These are phyloP conservation scores for Syzygium syzygioides DNA, from an alignment of 441 rosid genomes.

Conservation along the genomic window DNA sequence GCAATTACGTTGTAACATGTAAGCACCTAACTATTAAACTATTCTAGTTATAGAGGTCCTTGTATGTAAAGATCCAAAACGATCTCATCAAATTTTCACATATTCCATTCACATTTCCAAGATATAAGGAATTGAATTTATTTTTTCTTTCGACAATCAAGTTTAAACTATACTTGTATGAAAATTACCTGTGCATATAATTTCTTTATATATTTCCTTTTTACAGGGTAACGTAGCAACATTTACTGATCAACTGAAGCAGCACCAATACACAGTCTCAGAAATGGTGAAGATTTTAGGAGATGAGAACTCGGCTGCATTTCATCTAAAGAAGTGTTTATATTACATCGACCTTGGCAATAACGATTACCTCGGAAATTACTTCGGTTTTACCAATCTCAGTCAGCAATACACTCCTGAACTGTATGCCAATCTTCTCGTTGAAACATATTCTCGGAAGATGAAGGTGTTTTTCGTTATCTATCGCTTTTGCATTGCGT, in stretches of 20 bases:
- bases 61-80: too few species aligned
- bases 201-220: background rate
- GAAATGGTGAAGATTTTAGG: background rate
- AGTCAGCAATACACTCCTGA: constrained; percentile 6
- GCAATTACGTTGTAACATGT: background rate
- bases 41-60: background rate
- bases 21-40: background rate
- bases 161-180: too few species aligned
- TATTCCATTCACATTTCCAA: too few species aligned
- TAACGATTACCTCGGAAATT: constrained; percentile 14
- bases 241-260: background rate
- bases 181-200: background rate
- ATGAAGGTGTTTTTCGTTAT: background rate
- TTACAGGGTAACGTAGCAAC: background rate
- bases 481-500: background rate
- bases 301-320: background rate
- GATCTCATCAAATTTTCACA: too few species aligned
- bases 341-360: constrained; percentile 6
- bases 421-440: constrained; percentile 9
- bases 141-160: background rate
- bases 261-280: background rate
- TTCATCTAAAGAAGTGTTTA: constrained; percentile 10
- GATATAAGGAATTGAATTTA: too few species aligned
- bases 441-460: background rate
- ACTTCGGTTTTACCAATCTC: background rate